Evolutionary conservation across 768 basidiomycete species (phyloP), one percentile per base, ranked within the genome.

Genomic region (Sarcodon sp.): DNA sequence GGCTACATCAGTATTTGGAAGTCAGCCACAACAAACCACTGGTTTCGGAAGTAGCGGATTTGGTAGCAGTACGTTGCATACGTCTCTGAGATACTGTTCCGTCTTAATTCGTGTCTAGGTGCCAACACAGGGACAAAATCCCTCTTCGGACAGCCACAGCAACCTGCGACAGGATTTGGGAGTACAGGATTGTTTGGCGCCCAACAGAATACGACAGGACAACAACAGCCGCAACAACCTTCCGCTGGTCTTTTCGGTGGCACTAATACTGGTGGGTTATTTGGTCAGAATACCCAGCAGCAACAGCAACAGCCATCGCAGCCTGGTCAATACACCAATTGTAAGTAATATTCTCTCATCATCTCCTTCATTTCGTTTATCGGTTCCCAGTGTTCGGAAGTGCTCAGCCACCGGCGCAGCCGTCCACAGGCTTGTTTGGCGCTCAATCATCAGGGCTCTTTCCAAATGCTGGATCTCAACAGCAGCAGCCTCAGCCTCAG

Each of bases 381-480:
- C 13, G 11, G 15, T 38, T 41, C 39, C 15, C 76, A 77, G 49
- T 76, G 21, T 79, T 80, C 48, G 75, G 77, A n/a, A 33, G n/a
- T 6, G 36, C 57, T 45, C 70, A 67, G 41, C 54, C 72, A 9
- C 52, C 50, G 46, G 31, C 59, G 48, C 57, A 43, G 38, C 58
- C 38, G 48, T 51, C 56, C 47, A 51, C 33, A 43, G 56, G 66
- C 7, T 47, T 64, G 15, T 46, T 60, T 66, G 49, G 66, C 54
- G 53, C 7, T 52, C 55, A 2, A 54, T 48, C 3, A 57, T 59
- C 46, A 53, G 61, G 35, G 32, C 59, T 13, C 58, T 70, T 49
- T 60, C 65, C 39, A 60, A 70, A 52, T 59, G 27, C 62, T 35
- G 21, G 21, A 4, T 27, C 21, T 27, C 21, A 27, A 27, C 21